Base-by-base conservation (phyloP, 2,329 filamentous ascomycete genomes). In the Xylaria sp. region DNA sequence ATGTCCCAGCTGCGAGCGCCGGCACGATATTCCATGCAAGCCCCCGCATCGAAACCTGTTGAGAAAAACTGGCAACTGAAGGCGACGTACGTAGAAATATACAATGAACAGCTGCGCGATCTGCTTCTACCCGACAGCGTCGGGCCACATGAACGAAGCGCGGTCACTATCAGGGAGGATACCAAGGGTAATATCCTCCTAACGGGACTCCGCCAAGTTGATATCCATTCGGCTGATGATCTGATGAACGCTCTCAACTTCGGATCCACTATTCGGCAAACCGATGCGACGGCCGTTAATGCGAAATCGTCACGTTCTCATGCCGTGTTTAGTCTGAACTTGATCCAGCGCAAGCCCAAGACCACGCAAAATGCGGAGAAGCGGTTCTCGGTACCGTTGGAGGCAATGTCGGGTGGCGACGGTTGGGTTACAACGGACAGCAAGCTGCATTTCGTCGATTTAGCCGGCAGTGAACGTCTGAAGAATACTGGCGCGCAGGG, bases 401-500 rank as follows among this genome's bases (percentile, higher is more conserved):
- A 98, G 73, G 86, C 89, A 40, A 86, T 95, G 82, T 86, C 89
- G 2, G 85, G 89, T 52, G 54, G 47, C 17, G 86, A 89, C 35
- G 84, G 84, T 51, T 87, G 86, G 77, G 84, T 98, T 43, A 97
- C 93, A 0, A 91, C 95, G 9, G 95, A 99, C 77, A 99, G 95
- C 87, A 99, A 99, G 78, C 84, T 99, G 53, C 95, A 99, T 76
- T 99, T 99, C 74, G 95, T 99, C 63, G 95, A 99, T 86, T 81
- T 99, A 76, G 95, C 95, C 54, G 95, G 95, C 68, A 98, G 95
- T 75, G 95, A 99, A 79, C 87, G 95, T 70, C 81, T 99, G 72
- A 99, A 99, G 80, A 98, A 99, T 72, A 99, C 95, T 0, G 92
- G 93, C 35, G 95, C 95, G 0, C 94, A 96, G 66, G 95, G 95